Percentiles rank a stretch among this genome's conserved stretches.
Evolutionary conservation across 192 early-diverging fungal genomes (phyloP).

Genomic region (Umbelopsis ramanniana): DNA sequence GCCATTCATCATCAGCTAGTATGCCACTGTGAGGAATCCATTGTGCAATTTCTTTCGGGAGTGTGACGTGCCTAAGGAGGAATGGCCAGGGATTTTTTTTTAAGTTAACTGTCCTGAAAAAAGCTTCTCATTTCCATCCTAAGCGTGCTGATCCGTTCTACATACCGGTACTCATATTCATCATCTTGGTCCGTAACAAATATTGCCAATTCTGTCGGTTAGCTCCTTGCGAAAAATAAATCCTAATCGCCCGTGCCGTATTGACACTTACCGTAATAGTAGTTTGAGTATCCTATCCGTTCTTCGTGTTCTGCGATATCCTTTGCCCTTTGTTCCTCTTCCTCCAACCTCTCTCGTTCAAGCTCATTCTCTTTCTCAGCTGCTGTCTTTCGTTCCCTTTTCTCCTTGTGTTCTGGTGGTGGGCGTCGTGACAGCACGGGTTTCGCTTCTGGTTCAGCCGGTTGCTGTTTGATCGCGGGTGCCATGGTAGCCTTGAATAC

Average conservation of each 20-base stretch:
- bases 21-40: conserved; percentile 40
- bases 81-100: not conserved
- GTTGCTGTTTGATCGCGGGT: not conserved
- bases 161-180: conserved; percentile 34
- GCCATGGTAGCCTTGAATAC: not conserved
- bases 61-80: conserved; percentile 44
- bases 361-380: not conserved
- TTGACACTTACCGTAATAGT: conserved; percentile 44
- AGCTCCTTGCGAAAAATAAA: too few relatives aligned
- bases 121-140: not conserved
- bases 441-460: not conserved
- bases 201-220: too few relatives aligned
- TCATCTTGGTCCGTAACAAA: conserved; percentile 21
- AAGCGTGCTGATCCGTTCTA: not conserved
- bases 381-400: not conserved
- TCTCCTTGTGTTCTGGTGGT: not conserved
- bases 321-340: conserved; percentile 39
- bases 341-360: not conserved
- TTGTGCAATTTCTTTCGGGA: conserved; percentile 45
- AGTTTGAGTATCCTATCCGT: conserved; percentile 45
- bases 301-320: conserved; percentile 45
- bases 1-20: conserved; percentile 53
- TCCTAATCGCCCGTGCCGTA: not conserved
- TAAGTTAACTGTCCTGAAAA: too few relatives aligned
- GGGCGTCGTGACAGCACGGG: not conserved